These are phyloP conservation scores for Cyathus pygmaeus DNA, from an alignment of 1,284 basidiomycete genomes.

Conservation along the genomic window DNA sequence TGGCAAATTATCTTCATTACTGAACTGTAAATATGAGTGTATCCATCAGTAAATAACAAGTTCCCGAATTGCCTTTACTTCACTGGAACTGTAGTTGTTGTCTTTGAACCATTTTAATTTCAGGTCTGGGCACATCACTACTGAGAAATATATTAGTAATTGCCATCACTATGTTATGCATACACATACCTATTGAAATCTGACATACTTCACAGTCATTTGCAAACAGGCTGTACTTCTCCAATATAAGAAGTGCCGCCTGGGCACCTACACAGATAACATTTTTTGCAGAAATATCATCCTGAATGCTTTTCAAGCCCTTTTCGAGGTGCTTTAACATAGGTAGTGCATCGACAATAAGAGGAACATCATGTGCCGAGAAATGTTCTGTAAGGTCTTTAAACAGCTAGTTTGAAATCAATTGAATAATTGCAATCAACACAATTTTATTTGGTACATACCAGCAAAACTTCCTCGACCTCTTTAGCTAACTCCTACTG, in stretches of 20 bases:
- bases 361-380: constrained; percentile 20
- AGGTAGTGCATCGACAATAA: constrained; percentile 28
- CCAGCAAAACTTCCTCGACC: background rate
- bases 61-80: constrained; percentile 10
- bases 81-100: background rate
- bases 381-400: constrained; percentile 19
- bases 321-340: constrained; percentile 15
- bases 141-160: background rate
- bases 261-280: constrained; percentile 22
- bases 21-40: constrained; percentile 4
- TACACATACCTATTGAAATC: constrained; percentile 23
- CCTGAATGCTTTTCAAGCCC: constrained; percentile 6
- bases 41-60: constrained; percentile 15
- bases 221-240: constrained; percentile 21
- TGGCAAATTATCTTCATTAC: background rate
- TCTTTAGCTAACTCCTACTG: background rate
- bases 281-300: constrained; percentile 5
- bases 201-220: constrained; percentile 22
- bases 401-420: constrained; percentile 14
- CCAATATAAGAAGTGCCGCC: constrained; percentile 18
- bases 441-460: background rate
- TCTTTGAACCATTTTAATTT: constrained; percentile 29
- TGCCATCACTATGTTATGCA: background rate
- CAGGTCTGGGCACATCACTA: constrained; percentile 30
- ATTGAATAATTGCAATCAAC: background rate